phyloP scores from a whole-genome alignment of 2,329 filamentous ascomycete species.

The Acrocalymma vagum region DNA sequence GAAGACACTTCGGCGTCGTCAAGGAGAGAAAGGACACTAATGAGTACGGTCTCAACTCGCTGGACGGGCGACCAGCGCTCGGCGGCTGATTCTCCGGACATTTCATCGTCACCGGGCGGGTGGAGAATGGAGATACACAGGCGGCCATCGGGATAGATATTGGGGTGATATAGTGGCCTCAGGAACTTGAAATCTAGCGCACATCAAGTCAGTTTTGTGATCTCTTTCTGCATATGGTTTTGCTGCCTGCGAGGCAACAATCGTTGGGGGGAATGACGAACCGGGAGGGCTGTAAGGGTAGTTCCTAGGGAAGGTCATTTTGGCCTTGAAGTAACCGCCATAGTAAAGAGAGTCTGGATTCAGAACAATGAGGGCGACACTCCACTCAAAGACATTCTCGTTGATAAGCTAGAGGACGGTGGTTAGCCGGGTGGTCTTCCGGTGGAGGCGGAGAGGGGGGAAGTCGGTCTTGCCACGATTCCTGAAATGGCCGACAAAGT shows the following conservation, averaged over 20 bases:
- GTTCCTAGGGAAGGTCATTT: constrained; percentile 86
- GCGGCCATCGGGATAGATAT: constrained; percentile 89
- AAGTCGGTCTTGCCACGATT: too few relatives aligned
- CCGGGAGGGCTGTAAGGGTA: constrained; percentile 88
- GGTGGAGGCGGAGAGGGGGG: constrained; percentile 2
- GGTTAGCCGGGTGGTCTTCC: constrained; percentile 30
- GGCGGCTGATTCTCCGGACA: constrained; percentile 87
- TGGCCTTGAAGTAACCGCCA: constrained; percentile 90
- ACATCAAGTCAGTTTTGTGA: constrained; percentile 1
- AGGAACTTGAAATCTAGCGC: constrained; percentile 79
- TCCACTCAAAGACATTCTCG: constrained; percentile 88
- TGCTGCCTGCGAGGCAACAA: not conserved
- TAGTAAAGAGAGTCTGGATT: constrained; percentile 93
- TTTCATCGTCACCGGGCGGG: constrained; percentile 87
- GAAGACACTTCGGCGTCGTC: constrained; percentile 95
- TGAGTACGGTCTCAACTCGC: constrained; percentile 91
- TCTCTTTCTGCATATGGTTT: constrained; percentile 4
- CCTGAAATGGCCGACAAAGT: constrained; percentile 1
- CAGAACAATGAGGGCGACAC: constrained; percentile 86
- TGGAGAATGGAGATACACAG: constrained; percentile 98
- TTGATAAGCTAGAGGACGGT: constrained; percentile 68
- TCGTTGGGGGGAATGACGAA: constrained; percentile 40
- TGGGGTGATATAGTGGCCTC: constrained; percentile 85
- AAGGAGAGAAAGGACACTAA: constrained; percentile 88
- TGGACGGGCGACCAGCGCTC: constrained; percentile 96